A percentile compares a stretch with the other conserved stretches of the same genome.
phyloP scores from a whole-genome alignment of 805 yeast species.

The Wickerhamiella shivajii region DNA sequence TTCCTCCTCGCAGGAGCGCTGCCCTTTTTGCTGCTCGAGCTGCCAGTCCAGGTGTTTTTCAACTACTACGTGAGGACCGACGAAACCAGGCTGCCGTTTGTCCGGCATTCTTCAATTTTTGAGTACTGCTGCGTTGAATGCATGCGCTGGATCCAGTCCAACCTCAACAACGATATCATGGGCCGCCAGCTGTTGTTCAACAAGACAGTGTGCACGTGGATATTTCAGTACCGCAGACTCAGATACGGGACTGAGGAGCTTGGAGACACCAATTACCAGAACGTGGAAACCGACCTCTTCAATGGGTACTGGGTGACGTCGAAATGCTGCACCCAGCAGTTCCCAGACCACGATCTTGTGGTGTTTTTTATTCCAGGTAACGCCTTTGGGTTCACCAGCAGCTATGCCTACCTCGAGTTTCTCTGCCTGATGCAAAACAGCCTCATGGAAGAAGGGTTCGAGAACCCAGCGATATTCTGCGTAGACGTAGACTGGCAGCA shows the following conservation, averaged over 20 bases:
- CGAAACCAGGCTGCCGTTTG: constrained; percentile 17
- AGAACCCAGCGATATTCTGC: constrained; percentile 33
- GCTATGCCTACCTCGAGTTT: constrained; percentile 34
- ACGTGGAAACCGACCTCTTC: constrained; percentile 18
- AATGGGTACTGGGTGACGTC: constrained; percentile 27
- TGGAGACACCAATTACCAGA: constrained; percentile 18
- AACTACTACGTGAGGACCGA: constrained; percentile 17
- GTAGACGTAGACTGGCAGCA: constrained; percentile 20
- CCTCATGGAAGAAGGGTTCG: constrained; percentile 35
- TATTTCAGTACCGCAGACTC: constrained; percentile 18
- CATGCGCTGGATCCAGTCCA: constrained; percentile 17
- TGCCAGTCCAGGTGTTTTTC: constrained; percentile 17
- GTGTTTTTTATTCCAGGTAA: constrained; percentile 33
- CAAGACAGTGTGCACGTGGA: constrained; percentile 12
- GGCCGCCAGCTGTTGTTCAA: constrained; percentile 18
- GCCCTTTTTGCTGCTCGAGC: constrained; percentile 11
- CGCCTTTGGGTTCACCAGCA: constrained; percentile 22
- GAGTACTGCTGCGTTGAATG: constrained; percentile 17
- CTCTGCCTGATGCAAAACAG: constrained; percentile 29
- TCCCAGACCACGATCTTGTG: constrained; percentile 27
- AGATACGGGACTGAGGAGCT: constrained; percentile 22
- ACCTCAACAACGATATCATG: constrained; percentile 15
- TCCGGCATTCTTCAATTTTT: constrained; percentile 15
- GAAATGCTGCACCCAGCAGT: constrained; percentile 15
- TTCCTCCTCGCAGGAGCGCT: constrained; percentile 5